Conservation (phyloP, 352 stramenopile species). For the Phytopythium delawarense region DNA sequence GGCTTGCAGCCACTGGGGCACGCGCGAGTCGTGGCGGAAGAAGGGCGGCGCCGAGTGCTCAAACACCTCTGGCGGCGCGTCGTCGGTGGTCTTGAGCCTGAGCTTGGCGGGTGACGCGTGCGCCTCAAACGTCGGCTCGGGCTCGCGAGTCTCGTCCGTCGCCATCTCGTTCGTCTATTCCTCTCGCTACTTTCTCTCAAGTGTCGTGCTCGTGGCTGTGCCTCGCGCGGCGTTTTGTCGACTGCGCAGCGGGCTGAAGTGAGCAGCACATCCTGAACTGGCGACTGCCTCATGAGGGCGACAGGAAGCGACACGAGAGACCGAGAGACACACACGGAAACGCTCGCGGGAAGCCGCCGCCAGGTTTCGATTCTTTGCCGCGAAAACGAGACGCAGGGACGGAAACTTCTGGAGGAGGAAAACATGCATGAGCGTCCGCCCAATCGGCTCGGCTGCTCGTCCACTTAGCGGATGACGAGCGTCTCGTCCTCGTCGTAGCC, state of each 20-base stretch:
- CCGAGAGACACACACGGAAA: neutral
- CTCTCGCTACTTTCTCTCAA: no score
- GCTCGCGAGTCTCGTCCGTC: neutral
- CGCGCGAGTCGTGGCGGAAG: slow-evolving; percentile 20
- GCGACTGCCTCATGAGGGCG: neutral
- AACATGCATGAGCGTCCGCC: no score
- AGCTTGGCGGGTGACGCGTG: neutral
- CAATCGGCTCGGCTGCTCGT: no score
- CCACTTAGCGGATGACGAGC: slow-evolving; percentile 50
- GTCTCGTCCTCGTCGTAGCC: slow-evolving; percentile 75
- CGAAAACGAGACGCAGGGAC: no score
- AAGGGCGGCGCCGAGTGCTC: slow-evolving; percentile 28
- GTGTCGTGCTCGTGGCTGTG: neutral
- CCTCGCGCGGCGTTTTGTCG: neutral
- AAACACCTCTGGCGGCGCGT: slow-evolving; percentile 6
- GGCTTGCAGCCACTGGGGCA: slow-evolving; percentile 25
- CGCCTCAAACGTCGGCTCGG: slow-evolving; percentile 3
- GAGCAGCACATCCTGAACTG: neutral
- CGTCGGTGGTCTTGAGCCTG: neutral
- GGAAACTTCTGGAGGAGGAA: no score
- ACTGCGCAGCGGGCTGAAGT: neutral
- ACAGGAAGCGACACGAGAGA: neutral
- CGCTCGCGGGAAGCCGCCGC: neutral
- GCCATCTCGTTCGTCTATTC: neutral
- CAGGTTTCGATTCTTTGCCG: no score